phyloP scores from a whole-genome alignment of 129 eudicot genomes.

The Pulicaria dysenterica region DNA sequence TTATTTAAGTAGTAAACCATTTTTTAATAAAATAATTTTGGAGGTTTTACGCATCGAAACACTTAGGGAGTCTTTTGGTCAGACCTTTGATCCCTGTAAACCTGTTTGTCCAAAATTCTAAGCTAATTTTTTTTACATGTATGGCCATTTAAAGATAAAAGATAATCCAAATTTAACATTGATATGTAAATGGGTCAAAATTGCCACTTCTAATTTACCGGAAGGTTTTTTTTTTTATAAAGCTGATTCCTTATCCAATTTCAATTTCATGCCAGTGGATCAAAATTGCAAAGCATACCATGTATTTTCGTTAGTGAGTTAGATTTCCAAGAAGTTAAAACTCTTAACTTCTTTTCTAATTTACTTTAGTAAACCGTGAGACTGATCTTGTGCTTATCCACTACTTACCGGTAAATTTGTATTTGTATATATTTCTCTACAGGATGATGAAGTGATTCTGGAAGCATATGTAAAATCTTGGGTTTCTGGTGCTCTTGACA shows the following conservation, averaged over 20 bases:
- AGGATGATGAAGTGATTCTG: conserved; percentile 77
- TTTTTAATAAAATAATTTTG: neutral
- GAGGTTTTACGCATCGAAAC: neutral
- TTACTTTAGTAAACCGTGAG: conserved; percentile 13
- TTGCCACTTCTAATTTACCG: neutral
- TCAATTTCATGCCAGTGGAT: conserved; percentile 1
- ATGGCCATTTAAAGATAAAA: conserved; percentile 5
- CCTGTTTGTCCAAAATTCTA: neutral
- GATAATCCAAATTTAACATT: neutral
- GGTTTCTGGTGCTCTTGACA: conserved; percentile 87
- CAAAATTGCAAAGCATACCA: neutral
- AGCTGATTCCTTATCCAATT: neutral
- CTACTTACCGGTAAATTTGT: conserved; percentile 2
- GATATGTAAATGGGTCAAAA: neutral
- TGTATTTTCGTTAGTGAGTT: conserved; percentile 14
- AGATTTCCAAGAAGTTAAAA: conserved; percentile 8
- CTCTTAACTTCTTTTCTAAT: neutral
- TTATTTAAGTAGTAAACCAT: neutral
- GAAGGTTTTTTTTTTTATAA: neutral
- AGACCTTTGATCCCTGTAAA: neutral
- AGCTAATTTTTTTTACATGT: neutral
- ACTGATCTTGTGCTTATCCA: conserved; percentile 3
- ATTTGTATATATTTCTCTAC: conserved; percentile 31
- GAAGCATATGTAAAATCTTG: conserved; percentile 93
- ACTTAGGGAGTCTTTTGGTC: neutral